A percentile compares a stretch with the other conserved stretches of the same genome.
Evolutionary conservation across 2,329 filamentous ascomycete species (phyloP).

Genomic region (Aspergillus uvarum): DNA sequence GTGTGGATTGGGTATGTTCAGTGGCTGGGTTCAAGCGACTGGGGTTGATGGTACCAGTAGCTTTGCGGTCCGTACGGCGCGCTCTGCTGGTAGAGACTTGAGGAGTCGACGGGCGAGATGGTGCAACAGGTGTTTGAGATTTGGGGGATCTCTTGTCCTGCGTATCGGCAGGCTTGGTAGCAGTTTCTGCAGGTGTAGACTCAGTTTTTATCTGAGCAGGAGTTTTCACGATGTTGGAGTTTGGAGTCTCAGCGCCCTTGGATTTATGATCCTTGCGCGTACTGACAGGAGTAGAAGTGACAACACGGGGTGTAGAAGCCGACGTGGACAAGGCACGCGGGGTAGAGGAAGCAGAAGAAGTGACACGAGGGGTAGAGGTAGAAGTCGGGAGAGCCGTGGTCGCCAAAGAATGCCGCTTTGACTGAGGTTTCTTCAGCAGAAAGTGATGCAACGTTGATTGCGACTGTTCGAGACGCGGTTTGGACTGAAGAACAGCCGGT

Average conservation of each 20-base stretch:
- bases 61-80: conserved; percentile 16
- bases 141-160: conserved; percentile 4
- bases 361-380: conserved; percentile 6
- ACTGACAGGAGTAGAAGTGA: neutral
- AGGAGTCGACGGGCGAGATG: conserved; percentile 7
- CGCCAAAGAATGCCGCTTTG: conserved; percentile 12
- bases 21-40: neutral
- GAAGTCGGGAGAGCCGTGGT: conserved; percentile 12
- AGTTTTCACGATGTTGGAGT: conserved; percentile 7
- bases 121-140: conserved; percentile 10
- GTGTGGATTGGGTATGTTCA: no score
- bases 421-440: conserved; percentile 12
- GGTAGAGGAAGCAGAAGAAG: neutral
- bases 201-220: conserved; percentile 3
- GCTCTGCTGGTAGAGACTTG: conserved; percentile 7
- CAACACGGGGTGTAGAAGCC: neutral
- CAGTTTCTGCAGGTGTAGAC: neutral
- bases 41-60: conserved; percentile 2
- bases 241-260: conserved; percentile 5
- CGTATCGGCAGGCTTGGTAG: conserved; percentile 1
- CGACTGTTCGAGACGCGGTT: conserved; percentile 3
- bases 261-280: conserved; percentile 14
- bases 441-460: conserved; percentile 14
- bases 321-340: neutral
- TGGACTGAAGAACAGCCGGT: conserved; percentile 12